phyloP scores from a whole-genome alignment of 257 asterid species.

The Cinchona pubescens region DNA sequence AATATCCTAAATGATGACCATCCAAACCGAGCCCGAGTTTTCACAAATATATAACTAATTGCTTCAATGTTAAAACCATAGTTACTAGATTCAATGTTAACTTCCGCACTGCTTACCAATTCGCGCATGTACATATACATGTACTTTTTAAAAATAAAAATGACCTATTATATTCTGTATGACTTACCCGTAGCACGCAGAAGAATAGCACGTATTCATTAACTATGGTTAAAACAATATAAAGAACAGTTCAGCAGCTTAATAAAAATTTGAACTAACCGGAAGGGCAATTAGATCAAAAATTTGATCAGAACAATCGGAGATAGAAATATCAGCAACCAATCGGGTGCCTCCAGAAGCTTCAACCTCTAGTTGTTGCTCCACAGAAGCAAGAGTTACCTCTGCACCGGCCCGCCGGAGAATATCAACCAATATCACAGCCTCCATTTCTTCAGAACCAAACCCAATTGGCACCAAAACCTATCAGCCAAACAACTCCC shows the following conservation, averaged over 20 bases:
- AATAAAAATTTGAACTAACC: slow-evolving; percentile 48
- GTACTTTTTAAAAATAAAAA: too few species aligned
- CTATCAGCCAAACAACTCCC: slow-evolving; percentile 28
- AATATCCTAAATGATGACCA: too few species aligned
- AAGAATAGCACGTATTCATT: too few species aligned
- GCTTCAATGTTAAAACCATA: background rate
- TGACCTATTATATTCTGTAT: too few species aligned
- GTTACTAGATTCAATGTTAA: too few species aligned
- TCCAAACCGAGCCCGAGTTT: too few species aligned
- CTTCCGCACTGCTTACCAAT: too few species aligned
- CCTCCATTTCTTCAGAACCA: slow-evolving; percentile 97
- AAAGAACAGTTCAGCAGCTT: too few species aligned
- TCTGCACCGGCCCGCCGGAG: slow-evolving; percentile 88
- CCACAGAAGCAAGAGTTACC: slow-evolving; percentile 91
- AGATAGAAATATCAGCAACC: slow-evolving; percentile 67
- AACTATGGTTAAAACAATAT: too few species aligned
- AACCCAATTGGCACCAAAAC: slow-evolving; percentile 88
- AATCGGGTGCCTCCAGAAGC: slow-evolving; percentile 79
- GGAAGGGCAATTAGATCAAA: slow-evolving; percentile 84
- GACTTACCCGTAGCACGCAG: too few species aligned
- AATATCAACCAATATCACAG: slow-evolving; percentile 68
- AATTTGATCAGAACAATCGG: slow-evolving; percentile 54
- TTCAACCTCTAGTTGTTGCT: slow-evolving; percentile 72
- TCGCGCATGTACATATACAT: too few species aligned
- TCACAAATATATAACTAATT: background rate